phyloP scores from a whole-genome alignment of 2,329 filamentous ascomycete species.

The Ophiocordyceps camponoti-floridani region DNA sequence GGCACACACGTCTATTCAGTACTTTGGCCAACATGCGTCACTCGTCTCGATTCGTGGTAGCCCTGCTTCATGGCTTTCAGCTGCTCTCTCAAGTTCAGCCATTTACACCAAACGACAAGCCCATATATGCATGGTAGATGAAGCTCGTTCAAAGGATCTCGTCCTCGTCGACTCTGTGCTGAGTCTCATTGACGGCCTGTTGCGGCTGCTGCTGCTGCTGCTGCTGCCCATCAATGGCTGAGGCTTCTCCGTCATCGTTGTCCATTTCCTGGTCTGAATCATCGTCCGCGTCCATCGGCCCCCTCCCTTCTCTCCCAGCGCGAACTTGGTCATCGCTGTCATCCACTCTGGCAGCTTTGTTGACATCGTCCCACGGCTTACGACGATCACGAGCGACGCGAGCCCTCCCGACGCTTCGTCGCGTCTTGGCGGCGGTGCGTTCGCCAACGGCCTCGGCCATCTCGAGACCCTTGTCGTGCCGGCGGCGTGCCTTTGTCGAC shows the following conservation, averaged over 20 bases:
- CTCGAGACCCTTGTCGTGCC: slow-evolving; percentile 39
- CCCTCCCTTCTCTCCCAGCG: slow-evolving; percentile 4
- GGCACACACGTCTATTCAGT: too few species aligned
- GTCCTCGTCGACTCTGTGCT: slow-evolving; percentile 6
- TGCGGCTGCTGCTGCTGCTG: not conserved
- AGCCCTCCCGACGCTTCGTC: slow-evolving; percentile 33
- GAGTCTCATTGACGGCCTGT: slow-evolving; percentile 4
- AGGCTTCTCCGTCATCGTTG: slow-evolving; percentile 10
- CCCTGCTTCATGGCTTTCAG: not conserved
- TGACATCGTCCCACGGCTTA: slow-evolving; percentile 41
- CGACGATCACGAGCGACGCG: slow-evolving; percentile 27
- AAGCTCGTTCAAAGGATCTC: not conserved
- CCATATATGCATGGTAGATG: not conserved
- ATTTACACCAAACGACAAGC: not conserved
- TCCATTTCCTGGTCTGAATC: slow-evolving; percentile 6
- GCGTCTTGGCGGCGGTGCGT: slow-evolving; percentile 35
- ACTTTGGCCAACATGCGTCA: too few species aligned
- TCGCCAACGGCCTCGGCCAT: slow-evolving; percentile 42
- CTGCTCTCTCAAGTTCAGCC: not conserved
- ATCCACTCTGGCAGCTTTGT: slow-evolving; percentile 16
- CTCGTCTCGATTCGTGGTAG: not conserved
- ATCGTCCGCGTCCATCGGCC: slow-evolving; percentile 8
- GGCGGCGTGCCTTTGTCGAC: slow-evolving; percentile 34
- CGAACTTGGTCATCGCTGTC: slow-evolving; percentile 7
- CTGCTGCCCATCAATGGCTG: slow-evolving; percentile 13